Evolutionary conservation across 2,329 filamentous ascomycete genomes (phyloP), one percentile per base, ranked within the genome.

Genomic region (Apiospora koreana): DNA sequence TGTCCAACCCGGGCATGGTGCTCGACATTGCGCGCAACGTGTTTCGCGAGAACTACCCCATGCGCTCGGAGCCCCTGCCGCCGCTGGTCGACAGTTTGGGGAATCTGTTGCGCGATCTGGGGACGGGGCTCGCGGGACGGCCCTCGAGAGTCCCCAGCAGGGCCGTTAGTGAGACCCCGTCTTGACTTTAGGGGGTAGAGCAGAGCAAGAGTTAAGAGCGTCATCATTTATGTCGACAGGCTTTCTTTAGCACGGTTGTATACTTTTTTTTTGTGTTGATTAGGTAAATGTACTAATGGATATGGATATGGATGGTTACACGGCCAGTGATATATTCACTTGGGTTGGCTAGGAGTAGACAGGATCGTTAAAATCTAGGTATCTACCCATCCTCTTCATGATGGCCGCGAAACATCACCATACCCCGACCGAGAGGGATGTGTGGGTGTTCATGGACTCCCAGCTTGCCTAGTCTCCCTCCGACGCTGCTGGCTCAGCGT

Each of bases 31-130:
- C 74, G 25, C 66, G 76, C 8, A 71, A 58, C 65, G 58, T 78
- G 5, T 75, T 77, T 31, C 68, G 76, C 21, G 74, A 76, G 12
- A 77, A 77, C 62, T 78, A 74, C 50, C 76, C 77, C 10, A 73
- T 76, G 23, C 69, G 72, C 6, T 74, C 69, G 18, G 76, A 78
- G 72, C 77, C 77, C 12, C 70, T 78, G 67, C 77, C 77, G n/a
- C 77, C 77, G n/a, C 71, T 78, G n/a, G 77, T 78, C 8, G 76
- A 77, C 67, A 77, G 76, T 45, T 65, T 78, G 62, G 71, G 70
- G 38, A 77, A 74, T 23, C 67, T 77, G 12, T 46, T 77, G 45
- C 70, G 71, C 31, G 76, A 78, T 68, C 48, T 78, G 14, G 76
- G 74, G 5, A 77, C 73, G 25, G 74, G 76, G 21, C 58, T 68